Percentiles rank a stretch among this genome's conserved stretches.
Conservation (phyloP, 306 rosid genomes). For the Begonia masoniana region DNA sequence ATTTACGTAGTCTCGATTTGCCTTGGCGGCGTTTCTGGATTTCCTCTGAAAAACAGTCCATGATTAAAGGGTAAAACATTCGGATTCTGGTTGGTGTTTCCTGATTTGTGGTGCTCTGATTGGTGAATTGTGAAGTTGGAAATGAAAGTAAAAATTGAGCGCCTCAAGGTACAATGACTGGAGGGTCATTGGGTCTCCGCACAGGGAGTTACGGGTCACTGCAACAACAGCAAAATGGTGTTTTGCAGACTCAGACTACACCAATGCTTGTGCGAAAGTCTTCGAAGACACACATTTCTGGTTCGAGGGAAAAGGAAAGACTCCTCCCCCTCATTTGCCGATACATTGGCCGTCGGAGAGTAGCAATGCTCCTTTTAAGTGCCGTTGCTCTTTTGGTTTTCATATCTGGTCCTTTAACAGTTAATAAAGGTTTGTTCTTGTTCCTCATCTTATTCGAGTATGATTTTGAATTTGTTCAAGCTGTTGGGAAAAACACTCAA, state of each 20-base stretch:
- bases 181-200: conserved; percentile 87
- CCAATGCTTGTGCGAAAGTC: conserved; percentile 46
- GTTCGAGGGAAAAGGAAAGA: conserved; percentile 78
- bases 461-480: not conserved
- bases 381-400: conserved; percentile 56
- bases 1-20: not conserved
- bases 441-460: not conserved
- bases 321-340: conserved; percentile 36
- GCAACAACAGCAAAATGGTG: conserved; percentile 55
- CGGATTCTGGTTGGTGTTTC: no score
- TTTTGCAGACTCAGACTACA: conserved; percentile 19
- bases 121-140: conserved; percentile 17
- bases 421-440: conserved; percentile 50
- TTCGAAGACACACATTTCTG: conserved; percentile 47
- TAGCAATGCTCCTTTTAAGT: conserved; percentile 74
- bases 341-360: conserved; percentile 49
- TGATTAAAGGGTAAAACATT: not conserved
- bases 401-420: conserved; percentile 46
- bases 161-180: conserved; percentile 58
- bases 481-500: not conserved
- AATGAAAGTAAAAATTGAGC: conserved; percentile 36
- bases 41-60: not conserved
- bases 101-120: not conserved
- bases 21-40: not conserved
- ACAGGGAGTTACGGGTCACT: conserved; percentile 64